phyloP scores from a whole-genome alignment of 2,329 filamentous ascomycete genomes.

The Lachnellula subtilissima region DNA sequence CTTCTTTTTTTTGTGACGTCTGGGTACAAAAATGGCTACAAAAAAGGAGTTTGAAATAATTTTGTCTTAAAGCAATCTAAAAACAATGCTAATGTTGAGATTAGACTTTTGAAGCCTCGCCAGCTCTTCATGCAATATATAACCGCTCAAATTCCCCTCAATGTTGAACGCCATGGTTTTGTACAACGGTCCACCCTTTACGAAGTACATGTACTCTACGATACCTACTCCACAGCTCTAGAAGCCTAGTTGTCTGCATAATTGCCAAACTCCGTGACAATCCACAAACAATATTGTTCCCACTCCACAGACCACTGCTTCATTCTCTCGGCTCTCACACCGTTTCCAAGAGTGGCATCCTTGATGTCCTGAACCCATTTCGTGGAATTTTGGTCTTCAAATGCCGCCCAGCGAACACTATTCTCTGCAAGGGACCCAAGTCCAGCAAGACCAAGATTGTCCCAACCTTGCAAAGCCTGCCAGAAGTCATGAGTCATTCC shows the following conservation, averaged over 20 bases:
- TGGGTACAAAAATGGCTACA: too few relatives aligned
- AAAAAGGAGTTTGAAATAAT: too few relatives aligned
- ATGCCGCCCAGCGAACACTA: constrained; percentile 83
- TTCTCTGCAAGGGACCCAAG: constrained; percentile 87
- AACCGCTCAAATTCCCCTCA: neutral
- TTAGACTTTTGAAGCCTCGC: constrained; percentile 11
- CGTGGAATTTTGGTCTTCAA: constrained; percentile 69
- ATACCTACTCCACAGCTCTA: neutral
- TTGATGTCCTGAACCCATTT: constrained; percentile 71
- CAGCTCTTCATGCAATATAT: constrained; percentile 1
- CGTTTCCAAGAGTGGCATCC: constrained; percentile 66
- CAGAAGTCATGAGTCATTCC: constrained; percentile 92
- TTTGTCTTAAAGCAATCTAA: neutral
- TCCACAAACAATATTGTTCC: constrained; percentile 88
- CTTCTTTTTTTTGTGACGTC: too few relatives aligned
- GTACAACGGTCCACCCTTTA: neutral
- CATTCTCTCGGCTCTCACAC: constrained; percentile 66
- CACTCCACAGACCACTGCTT: constrained; percentile 76
- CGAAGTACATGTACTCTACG: neutral
- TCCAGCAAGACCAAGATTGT: constrained; percentile 83
- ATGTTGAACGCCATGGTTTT: constrained; percentile 9
- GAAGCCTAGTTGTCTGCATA: constrained; percentile 20
- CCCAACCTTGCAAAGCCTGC: constrained; percentile 87
- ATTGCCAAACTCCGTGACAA: constrained; percentile 69
- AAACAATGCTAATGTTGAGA: constrained; percentile 21